Evolutionary conservation across 2,329 filamentous ascomycete species (phyloP), one percentile per base, ranked within the genome.

Genomic region (Fusarium napiforme): DNA sequence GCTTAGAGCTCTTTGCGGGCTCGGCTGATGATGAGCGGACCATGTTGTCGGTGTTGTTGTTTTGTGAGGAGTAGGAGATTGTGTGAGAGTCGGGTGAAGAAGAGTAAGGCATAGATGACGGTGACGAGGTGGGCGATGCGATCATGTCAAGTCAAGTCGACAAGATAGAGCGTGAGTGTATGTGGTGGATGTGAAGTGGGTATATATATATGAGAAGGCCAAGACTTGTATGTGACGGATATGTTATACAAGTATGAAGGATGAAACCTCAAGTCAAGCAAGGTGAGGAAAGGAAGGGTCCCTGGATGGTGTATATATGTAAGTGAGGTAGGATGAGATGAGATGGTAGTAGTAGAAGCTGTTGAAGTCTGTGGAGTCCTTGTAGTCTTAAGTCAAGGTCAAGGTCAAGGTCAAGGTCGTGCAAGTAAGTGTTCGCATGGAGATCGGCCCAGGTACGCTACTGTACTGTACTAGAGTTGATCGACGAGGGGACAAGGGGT

Each of bases 11-110:
- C 79, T 85, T 86, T 71, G 79, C 70, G 21, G 83, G 82, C 75
- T 86, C 84, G 71, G 81, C 82, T 62, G 84, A 85, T 60, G 83
- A 81, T 77, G 84, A 84, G 69, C 81, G 83, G 67, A 81, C 78
- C 82, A 85, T 84, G 66, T 72, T 79, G 74, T 53, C 57, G 67
- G 62, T 67, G 60, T 64, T 67, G 67, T 69, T 55, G 50, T 50
- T 36, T 16, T 39, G 34, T 53, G 50, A 53, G 34, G 50, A 39
- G 43, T 63, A 46, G 47, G 71, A 56, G 57, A 61, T 40, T 42
- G 57, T 50, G 61, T 58, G 43, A 42, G 56, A 64, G 39, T 67
- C 62, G 45, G 64, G 52, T 37, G 64, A 67, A 28, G 62, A 67
- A 45, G 69, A 62, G 47, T 69, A 65, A 65, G 67, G 66, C 67